phyloP scores from a whole-genome alignment of 768 basidiomycete species.

The Amanita pallidorosea region DNA sequence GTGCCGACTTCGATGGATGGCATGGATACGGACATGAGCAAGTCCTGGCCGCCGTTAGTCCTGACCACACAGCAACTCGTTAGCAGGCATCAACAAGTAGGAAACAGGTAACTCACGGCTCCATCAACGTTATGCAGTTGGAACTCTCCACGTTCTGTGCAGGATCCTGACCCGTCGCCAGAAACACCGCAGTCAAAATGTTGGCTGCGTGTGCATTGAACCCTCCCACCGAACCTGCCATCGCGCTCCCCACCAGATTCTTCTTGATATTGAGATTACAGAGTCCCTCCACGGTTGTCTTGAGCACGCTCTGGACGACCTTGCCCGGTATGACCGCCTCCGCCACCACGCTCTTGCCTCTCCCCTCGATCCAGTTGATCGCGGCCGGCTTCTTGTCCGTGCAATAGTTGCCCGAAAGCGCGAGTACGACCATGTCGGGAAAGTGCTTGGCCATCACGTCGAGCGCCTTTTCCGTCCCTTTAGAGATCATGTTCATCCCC shows the following conservation, averaged over 20 bases:
- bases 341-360: slow-evolving; percentile 96
- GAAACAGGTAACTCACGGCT: slow-evolving; percentile 61
- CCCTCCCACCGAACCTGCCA: slow-evolving; percentile 97
- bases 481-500: slow-evolving; percentile 99
- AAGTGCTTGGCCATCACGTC: slow-evolving; percentile 68
- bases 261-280: slow-evolving; percentile 94
- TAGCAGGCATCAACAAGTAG: neutral
- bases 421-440: slow-evolving; percentile 85
- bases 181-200: slow-evolving; percentile 89
- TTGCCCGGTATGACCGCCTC: slow-evolving; percentile 89
- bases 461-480: slow-evolving; percentile 93
- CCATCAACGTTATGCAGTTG: slow-evolving; percentile 98
- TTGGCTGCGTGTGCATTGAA: slow-evolving; percentile 99
- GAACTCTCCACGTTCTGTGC: slow-evolving; percentile 99
- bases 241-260: slow-evolving; percentile 93
- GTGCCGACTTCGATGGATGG: slow-evolving; percentile 99
- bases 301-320: slow-evolving; percentile 81
- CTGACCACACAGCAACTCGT: slow-evolving; percentile 26
- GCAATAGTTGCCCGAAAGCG: slow-evolving; percentile 96
- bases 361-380: slow-evolving; percentile 99
- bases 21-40: slow-evolving; percentile 92
- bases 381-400: slow-evolving; percentile 99
- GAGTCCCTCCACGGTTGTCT: slow-evolving; percentile 86
- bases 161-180: slow-evolving; percentile 97
- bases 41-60: slow-evolving; percentile 79